A percentile compares a stretch with the other conserved stretches of the same genome.
Conservation (phyloP, 805 yeast genomes). For the Ogataea trehaloabstinens region DNA sequence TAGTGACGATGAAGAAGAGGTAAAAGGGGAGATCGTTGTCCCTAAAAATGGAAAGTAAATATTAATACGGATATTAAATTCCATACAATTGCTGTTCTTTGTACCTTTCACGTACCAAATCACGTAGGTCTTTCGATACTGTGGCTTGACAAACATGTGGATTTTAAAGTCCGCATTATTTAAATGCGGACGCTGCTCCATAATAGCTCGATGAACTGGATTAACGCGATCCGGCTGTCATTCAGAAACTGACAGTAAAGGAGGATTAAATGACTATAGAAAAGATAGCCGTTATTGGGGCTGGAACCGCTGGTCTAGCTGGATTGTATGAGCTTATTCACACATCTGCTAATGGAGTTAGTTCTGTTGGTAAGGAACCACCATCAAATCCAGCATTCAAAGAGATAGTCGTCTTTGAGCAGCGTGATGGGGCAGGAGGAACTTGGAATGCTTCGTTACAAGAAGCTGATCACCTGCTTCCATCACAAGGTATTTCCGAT, state of each 20-base stretch:
- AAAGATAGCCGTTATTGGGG: constrained; percentile 12
- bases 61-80: constrained; percentile 1
- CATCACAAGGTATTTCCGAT: constrained; percentile 8
- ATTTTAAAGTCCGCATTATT: background rate
- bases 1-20: constrained; percentile 1
- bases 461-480: constrained; percentile 19
- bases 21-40: constrained; percentile 1
- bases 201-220: background rate
- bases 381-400: constrained; percentile 25
- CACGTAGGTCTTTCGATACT: constrained; percentile 1
- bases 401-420: constrained; percentile 37
- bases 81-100: background rate
- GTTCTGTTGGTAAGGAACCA: constrained; percentile 16
- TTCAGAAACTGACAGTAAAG: no score
- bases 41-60: constrained; percentile 2
- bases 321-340: constrained; percentile 17
- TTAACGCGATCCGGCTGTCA: no score
- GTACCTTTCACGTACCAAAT: constrained; percentile 1
- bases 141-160: constrained; percentile 1
- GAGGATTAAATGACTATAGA: constrained; percentile 4
- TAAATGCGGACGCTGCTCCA: background rate
- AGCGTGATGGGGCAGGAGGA: constrained; percentile 36
- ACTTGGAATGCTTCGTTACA: constrained; percentile 30
- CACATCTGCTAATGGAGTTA: constrained; percentile 26
- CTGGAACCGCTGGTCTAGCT: constrained; percentile 10